Evolutionary conservation across 1,284 basidiomycete genomes (phyloP), one percentile per base, ranked within the genome.

Genomic region (Malassezia japonica): DNA sequence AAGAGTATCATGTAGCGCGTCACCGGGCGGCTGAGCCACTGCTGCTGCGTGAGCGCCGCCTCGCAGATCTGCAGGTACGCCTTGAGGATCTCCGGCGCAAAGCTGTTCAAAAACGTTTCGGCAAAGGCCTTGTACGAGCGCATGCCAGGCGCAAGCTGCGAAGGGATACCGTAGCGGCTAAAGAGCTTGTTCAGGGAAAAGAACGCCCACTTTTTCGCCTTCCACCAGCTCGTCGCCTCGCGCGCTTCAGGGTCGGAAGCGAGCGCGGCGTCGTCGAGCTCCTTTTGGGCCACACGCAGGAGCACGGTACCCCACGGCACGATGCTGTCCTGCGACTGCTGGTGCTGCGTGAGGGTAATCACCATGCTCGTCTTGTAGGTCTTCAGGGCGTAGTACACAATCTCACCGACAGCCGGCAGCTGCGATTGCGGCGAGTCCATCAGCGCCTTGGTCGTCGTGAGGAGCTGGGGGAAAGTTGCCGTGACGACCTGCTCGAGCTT

Each of bases 141-240:
- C 58, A 71, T 61, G 52, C 61, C 60, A 10, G 61, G 55, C 0
- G 67, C 58, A 5, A 72, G 60, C 50, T 72, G 70, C 24, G 64
- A 63, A 0, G 70, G 70, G 48, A 66, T 72, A 16, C 70, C 70
- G 46, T 66, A 72, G 18, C 65, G 58, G 12, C 53, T 57, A 44
- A 70, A 70, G 41, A 72, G 67, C 52, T 64, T 64, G 64, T 71
- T 71, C 50, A 72, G 63, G 31, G 64, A 61, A 59, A 61, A 64
- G 62, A 61, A 69, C 12, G 70, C 64, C 70, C 70, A 72, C 57
- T 72, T 72, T 56, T 72, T 72, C 25, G 70, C 68, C 59, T 66
- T 68, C 65, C 65, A 70, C 70, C 70, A 72, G 3, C 58, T 50
- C 32, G 56, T 44, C 16, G 46, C 32, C 48, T 65, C 57, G 18